These are phyloP conservation scores for Corynespora cassiicola DNA, from an alignment of 2,329 filamentous ascomycete species.

Conservation along the genomic window DNA sequence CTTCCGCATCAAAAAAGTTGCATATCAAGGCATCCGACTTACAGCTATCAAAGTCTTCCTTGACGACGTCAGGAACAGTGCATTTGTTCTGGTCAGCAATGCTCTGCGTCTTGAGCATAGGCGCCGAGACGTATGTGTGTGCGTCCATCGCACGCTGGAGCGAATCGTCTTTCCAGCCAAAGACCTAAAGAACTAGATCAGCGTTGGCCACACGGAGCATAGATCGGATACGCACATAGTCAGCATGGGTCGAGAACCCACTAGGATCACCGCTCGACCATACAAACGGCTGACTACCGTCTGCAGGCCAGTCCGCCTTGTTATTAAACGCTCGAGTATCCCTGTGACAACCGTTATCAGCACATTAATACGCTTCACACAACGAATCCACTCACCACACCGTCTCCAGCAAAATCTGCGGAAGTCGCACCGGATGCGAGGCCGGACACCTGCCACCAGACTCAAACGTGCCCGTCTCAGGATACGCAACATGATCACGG, in stretches of 20 bases:
- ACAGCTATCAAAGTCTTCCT: slow-evolving; percentile 38
- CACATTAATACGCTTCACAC: too few relatives aligned
- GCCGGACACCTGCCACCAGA: slow-evolving; percentile 33
- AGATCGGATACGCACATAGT: too few relatives aligned
- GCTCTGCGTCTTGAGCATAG: slow-evolving; percentile 39
- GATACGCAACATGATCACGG: slow-evolving; percentile 33
- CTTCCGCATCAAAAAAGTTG: not conserved
- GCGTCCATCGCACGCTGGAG: slow-evolving; percentile 37
- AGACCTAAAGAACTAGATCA: too few relatives aligned
- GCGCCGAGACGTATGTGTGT: slow-evolving; percentile 35
- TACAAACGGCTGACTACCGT: slow-evolving; percentile 40
- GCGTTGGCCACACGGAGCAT: too few relatives aligned
- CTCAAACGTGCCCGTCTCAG: slow-evolving; percentile 36
- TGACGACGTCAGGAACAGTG: slow-evolving; percentile 37
- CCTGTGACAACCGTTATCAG: too few relatives aligned
- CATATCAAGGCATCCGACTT: slow-evolving; percentile 15
- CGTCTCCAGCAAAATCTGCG: slow-evolving; percentile 40
- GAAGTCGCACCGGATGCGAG: slow-evolving; percentile 34
- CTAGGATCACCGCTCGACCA: slow-evolving; percentile 37
- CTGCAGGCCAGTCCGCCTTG: slow-evolving; percentile 37
- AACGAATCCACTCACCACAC: too few relatives aligned
- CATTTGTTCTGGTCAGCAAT: slow-evolving; percentile 44
- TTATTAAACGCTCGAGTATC: slow-evolving; percentile 39
- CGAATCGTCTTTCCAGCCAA: slow-evolving; percentile 39
- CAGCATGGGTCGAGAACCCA: slow-evolving; percentile 36